phyloP scores from a whole-genome alignment of 208 protist genomes.

The Wallacemonas sp. region DNA sequence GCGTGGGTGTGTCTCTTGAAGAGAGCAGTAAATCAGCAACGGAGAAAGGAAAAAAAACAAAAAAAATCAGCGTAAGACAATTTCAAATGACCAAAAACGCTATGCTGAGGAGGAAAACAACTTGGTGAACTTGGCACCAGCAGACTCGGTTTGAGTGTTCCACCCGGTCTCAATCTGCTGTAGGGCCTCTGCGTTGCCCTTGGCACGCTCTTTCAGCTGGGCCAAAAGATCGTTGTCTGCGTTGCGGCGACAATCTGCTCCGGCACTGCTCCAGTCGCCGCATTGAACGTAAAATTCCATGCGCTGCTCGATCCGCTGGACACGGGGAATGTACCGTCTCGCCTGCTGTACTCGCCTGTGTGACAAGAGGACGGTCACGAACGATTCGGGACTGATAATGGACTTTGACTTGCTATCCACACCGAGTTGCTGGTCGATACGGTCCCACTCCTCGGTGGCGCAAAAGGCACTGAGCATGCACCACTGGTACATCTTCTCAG shows the following conservation, averaged over 20 bases:
- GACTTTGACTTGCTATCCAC: constrained; percentile 35
- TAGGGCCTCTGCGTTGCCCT: constrained; percentile 52
- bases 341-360: constrained; percentile 64
- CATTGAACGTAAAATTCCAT: constrained; percentile 88
- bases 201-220: constrained; percentile 70
- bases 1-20: neutral
- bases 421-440: constrained; percentile 64
- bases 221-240: constrained; percentile 55
- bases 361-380: constrained; percentile 56
- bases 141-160: constrained; percentile 46
- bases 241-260: constrained; percentile 60
- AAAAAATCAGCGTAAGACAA: neutral
- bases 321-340: constrained; percentile 64
- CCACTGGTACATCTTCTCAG: constrained; percentile 77
- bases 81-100: constrained; percentile 11
- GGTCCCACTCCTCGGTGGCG: constrained; percentile 63
- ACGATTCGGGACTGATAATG: constrained; percentile 46
- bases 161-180: constrained; percentile 74
- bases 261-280: constrained; percentile 65
- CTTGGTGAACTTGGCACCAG: constrained; percentile 22
- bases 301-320: constrained; percentile 61
- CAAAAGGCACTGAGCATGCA: constrained; percentile 68
- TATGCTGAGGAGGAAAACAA: constrained; percentile 13
- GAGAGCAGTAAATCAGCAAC: neutral
- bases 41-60: constrained; percentile 1